Conservation (phyloP, 2,329 filamentous ascomycete species). For the Tolypocladium nubicola region DNA sequence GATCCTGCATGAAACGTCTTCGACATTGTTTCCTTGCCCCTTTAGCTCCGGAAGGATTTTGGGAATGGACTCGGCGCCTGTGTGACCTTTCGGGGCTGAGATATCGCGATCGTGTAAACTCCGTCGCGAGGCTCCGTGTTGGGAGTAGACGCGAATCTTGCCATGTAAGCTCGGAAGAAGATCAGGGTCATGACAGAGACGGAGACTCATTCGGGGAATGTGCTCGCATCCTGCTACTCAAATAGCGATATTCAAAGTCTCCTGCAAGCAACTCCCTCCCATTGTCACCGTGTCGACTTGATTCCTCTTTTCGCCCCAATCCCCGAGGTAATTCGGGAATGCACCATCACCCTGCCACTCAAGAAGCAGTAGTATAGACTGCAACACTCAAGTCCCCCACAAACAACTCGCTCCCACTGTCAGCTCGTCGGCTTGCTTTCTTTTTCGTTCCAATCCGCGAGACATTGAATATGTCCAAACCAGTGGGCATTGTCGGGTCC, state of each 20-base stretch:
- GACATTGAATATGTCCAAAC: constrained; percentile 10
- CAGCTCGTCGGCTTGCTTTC: not conserved
- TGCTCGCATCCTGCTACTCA: not conserved
- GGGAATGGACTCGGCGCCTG: not conserved
- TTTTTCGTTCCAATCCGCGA: not conserved
- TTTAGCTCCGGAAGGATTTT: not conserved
- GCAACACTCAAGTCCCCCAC: not conserved
- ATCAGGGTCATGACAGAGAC: not conserved
- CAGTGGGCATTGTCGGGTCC: constrained; percentile 29
- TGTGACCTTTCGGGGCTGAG: not conserved
- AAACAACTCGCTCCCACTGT: not conserved
- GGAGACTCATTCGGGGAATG: not conserved
- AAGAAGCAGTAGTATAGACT: not conserved
- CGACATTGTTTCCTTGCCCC: not conserved
- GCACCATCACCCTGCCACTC: not conserved
- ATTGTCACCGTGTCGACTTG: no score
- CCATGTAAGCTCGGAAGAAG: not conserved
- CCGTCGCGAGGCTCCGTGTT: not conserved
- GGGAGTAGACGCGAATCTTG: not conserved
- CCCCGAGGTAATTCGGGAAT: no score
- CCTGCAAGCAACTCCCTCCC: no score
- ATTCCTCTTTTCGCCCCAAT: no score
- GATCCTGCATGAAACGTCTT: no score
- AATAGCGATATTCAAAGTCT: no score
- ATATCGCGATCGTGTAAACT: not conserved